Evolutionary conservation across 352 stramenopile genomes (phyloP).

Genomic region (Halophytophthora batemanensis): DNA sequence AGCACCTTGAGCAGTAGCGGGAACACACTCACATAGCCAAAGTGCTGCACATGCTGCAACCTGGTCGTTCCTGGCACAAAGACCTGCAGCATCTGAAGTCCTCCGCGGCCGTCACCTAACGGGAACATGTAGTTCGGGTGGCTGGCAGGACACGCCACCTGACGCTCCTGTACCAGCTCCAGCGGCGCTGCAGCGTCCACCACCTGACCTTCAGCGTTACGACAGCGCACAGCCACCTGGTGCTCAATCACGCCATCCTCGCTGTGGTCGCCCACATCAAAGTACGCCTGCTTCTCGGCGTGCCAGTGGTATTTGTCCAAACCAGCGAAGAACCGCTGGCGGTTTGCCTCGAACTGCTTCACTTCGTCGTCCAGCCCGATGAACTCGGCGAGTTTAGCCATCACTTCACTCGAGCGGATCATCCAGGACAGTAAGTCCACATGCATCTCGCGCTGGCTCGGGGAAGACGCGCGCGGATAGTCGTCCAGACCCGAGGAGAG

Average conservation of each 20-base stretch:
- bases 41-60: conserved; percentile 73
- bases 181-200: conserved; percentile 38
- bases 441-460: conserved; percentile 81
- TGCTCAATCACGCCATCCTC: conserved; percentile 67
- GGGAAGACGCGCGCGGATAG: conserved; percentile 83
- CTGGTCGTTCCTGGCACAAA: conserved; percentile 58
- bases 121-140: conserved; percentile 77
- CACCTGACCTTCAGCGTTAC: conserved; percentile 42
- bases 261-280: conserved; percentile 81
- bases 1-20: conserved; percentile 78
- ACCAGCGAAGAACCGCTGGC: conserved; percentile 33
- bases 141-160: conserved; percentile 46
- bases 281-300: conserved; percentile 57
- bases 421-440: conserved; percentile 92
- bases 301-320: conserved; percentile 77
- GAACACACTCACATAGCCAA: conserved; percentile 90
- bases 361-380: conserved; percentile 28
- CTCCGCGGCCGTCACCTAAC: conserved; percentile 72
- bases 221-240: conserved; percentile 65
- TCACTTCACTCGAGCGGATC: conserved; percentile 61
- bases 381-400: conserved; percentile 42
- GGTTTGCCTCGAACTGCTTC: conserved; percentile 26
- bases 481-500: conserved; percentile 92
- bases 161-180: conserved; percentile 28
- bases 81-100: conserved; percentile 68